A percentile compares a stretch with the other conserved stretches of the same genome.
Evolutionary conservation across 495 filamentous ascomycete genomes (phyloP).

Genomic region (Podospora anserina): DNA sequence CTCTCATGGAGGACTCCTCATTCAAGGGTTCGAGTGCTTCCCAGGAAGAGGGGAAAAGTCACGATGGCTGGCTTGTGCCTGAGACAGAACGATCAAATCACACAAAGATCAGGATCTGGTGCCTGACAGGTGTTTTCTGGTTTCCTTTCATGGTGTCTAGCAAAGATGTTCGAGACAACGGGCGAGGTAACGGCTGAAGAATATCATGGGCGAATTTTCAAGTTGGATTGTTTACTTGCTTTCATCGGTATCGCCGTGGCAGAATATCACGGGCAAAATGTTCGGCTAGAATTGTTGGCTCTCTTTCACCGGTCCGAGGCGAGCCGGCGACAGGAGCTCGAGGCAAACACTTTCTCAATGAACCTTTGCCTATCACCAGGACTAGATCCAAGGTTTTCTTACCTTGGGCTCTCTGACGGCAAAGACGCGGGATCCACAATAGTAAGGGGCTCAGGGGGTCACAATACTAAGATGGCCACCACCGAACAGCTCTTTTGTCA

Average conservation of each 20-base stretch:
- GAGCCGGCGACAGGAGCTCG: neutral
- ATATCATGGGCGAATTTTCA: neutral
- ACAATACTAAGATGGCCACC: slow-evolving; percentile 29
- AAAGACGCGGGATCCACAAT: slow-evolving; percentile 27
- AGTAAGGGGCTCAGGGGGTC: slow-evolving; percentile 25
- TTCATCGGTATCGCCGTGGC: neutral
- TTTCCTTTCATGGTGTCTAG: neutral
- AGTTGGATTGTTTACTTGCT: neutral
- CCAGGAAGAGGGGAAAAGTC: neutral
- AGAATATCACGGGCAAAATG: neutral
- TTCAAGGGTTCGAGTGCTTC: neutral
- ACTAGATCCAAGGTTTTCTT: neutral
- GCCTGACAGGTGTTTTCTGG: neutral
- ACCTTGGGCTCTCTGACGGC: slow-evolving; percentile 2
- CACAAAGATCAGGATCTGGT: neutral
- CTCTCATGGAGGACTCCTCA: neutral
- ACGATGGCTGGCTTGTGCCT: neutral
- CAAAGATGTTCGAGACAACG: neutral
- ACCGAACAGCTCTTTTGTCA: slow-evolving; percentile 4
- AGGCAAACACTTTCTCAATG: neutral
- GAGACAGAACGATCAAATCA: neutral
- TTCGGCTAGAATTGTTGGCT: neutral
- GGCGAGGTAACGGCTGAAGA: neutral
- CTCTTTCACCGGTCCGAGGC: slow-evolving; percentile 1
- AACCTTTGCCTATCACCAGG: neutral